Evolutionary conservation across 1,284 basidiomycete genomes (phyloP).

Genomic region (Apiotrichum laibachii): DNA sequence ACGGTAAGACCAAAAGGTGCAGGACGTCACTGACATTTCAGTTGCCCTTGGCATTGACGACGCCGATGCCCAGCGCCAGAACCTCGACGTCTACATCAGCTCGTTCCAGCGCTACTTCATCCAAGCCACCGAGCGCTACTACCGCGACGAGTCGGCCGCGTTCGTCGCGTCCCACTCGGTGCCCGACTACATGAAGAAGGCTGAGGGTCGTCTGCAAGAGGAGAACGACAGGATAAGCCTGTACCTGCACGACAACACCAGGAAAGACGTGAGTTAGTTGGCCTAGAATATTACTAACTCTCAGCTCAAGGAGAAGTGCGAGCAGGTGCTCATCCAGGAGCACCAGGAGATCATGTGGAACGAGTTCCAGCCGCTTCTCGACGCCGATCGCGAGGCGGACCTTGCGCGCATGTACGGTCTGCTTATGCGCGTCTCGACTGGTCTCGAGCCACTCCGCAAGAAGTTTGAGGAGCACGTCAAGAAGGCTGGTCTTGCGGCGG

Average conservation of each 20-base stretch:
- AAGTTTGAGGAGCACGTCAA: constrained; percentile 95
- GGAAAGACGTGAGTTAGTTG: constrained; percentile 59
- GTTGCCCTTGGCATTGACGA: constrained; percentile 94
- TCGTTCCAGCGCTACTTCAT: constrained; percentile 91
- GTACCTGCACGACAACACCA: constrained; percentile 85
- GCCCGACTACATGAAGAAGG: constrained; percentile 95
- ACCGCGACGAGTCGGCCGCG: constrained; percentile 82
- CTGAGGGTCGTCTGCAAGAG: constrained; percentile 85
- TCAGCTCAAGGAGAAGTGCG: constrained; percentile 80
- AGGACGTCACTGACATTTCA: constrained; percentile 23
- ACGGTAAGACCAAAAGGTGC: constrained; percentile 49
- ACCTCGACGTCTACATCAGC: constrained; percentile 87
- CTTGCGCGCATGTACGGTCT: constrained; percentile 92
- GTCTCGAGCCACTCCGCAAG: constrained; percentile 85
- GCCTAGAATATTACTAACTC: background rate
- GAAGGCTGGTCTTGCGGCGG: constrained; percentile 76
- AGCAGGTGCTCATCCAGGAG: constrained; percentile 85
- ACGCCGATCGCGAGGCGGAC: constrained; percentile 91
- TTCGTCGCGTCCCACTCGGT: constrained; percentile 89
- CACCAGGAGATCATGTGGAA: constrained; percentile 89
- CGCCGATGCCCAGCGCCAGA: constrained; percentile 58
- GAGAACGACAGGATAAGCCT: constrained; percentile 95
- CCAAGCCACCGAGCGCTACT: constrained; percentile 82
- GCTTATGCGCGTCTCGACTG: constrained; percentile 81
- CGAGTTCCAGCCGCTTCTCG: constrained; percentile 87